Conservation (phyloP, 805 yeast species). For the Candida glaebosa region DNA sequence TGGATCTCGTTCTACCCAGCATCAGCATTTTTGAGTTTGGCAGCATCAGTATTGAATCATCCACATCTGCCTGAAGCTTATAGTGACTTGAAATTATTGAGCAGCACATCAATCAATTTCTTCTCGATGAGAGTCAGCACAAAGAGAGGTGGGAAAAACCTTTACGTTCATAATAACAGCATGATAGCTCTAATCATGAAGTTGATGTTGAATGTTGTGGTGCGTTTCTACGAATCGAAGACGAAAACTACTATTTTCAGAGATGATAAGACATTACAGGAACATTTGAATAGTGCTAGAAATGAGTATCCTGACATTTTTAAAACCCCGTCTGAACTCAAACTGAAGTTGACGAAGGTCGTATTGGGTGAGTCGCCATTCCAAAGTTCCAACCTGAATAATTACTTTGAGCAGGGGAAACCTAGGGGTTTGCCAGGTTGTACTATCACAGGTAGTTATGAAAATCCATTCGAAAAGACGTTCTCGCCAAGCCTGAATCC, state of each 20-base stretch:
- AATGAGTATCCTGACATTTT: slow-evolving; percentile 17
- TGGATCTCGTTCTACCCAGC: slow-evolving; percentile 33
- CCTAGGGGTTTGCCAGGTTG: background rate
- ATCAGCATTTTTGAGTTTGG: slow-evolving; percentile 27
- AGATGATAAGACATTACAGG: slow-evolving; percentile 12
- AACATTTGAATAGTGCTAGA: slow-evolving; percentile 16
- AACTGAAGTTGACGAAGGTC: slow-evolving; percentile 5
- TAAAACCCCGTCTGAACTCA: slow-evolving; percentile 6
- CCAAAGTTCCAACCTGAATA: background rate
- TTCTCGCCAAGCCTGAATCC: slow-evolving; percentile 20
- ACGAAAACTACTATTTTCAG: slow-evolving; percentile 11
- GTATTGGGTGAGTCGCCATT: slow-evolving; percentile 12
- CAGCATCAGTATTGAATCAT: slow-evolving; percentile 28
- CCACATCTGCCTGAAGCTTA: slow-evolving; percentile 24
- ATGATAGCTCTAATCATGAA: slow-evolving; percentile 12
- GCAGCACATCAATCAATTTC: slow-evolving; percentile 15
- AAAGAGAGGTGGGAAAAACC: background rate
- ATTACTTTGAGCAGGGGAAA: background rate
- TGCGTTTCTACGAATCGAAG: slow-evolving; percentile 17
- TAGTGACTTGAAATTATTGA: slow-evolving; percentile 27
- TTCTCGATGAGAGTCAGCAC: slow-evolving; percentile 3
- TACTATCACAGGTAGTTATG: too few species aligned
- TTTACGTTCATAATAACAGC: background rate
- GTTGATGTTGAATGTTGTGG: slow-evolving; percentile 17
- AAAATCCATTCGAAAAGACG: background rate